A percentile compares a stretch with the other conserved stretches of the same genome.
Conservation (phyloP, 23 red algal species). For the Porphyridium purpureum region DNA sequence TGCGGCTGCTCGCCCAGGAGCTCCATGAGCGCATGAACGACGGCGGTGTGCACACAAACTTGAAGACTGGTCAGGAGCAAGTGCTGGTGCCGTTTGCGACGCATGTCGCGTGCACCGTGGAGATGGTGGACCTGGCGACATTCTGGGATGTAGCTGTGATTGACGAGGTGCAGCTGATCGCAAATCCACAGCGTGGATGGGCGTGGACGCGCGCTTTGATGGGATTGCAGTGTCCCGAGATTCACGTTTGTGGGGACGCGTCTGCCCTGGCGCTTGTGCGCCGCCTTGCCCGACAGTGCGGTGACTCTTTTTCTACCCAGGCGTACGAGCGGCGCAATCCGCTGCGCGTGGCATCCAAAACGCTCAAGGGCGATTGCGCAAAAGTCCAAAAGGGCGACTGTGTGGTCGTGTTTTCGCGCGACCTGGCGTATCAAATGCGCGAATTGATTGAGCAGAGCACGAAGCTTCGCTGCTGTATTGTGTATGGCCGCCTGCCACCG, state of each 20-base stretch:
- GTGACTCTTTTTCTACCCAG: background rate
- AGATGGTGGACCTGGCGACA: slow-evolving; percentile 13
- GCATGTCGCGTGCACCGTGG: slow-evolving; percentile 24
- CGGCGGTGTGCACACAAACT: slow-evolving; percentile 3
- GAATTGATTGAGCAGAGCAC: slow-evolving; percentile 9
- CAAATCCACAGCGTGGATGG: slow-evolving; percentile 8
- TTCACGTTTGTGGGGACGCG: slow-evolving; percentile 23
- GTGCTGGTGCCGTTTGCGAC: slow-evolving; percentile 12
- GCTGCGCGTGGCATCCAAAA: slow-evolving; percentile 2
- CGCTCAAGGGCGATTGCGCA: slow-evolving; percentile 2
- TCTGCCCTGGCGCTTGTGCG: slow-evolving; percentile 3
- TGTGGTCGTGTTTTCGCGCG: slow-evolving; percentile 14
- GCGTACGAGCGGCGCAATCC: slow-evolving; percentile 10
- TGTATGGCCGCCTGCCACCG: slow-evolving; percentile 30
- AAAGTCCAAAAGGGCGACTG: slow-evolving; percentile 12
- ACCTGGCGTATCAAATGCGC: slow-evolving; percentile 13
- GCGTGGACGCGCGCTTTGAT: slow-evolving; percentile 28
- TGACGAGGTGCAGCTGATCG: slow-evolving; percentile 40
- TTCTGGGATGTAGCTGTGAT: slow-evolving; percentile 14
- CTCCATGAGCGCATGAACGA: slow-evolving; percentile 17
- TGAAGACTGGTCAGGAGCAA: slow-evolving; percentile 21
- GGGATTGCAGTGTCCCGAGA: slow-evolving; percentile 11
- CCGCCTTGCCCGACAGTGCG: too few relatives aligned
- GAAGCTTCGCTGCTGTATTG: slow-evolving; percentile 10
- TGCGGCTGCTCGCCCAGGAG: slow-evolving; percentile 33